Evolutionary conservation across 768 basidiomycete species (phyloP).

Genomic region (Daedalea quercina): DNA sequence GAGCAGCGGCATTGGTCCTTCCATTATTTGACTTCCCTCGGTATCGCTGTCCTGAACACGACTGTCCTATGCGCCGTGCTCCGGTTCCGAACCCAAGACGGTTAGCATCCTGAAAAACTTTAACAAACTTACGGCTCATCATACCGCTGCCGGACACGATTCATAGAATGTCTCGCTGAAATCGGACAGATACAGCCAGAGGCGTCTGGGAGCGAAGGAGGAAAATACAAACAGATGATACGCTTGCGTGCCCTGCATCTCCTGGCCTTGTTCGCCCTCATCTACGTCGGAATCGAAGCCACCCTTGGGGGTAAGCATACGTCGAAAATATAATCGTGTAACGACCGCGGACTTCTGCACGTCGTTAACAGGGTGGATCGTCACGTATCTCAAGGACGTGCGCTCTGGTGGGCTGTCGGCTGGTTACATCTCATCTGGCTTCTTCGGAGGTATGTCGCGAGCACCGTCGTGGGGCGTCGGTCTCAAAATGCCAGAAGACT

Average conservation of each 20-base stretch:
- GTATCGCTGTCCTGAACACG: slow-evolving; percentile 54
- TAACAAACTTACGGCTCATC: neutral
- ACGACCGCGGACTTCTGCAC: neutral
- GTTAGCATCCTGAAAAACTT: too few species aligned
- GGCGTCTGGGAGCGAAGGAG: slow-evolving; percentile 19
- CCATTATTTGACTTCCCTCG: slow-evolving; percentile 68
- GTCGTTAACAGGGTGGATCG: slow-evolving; percentile 44
- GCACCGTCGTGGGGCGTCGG: too few species aligned
- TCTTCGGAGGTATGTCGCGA: slow-evolving; percentile 33
- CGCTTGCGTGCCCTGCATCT: slow-evolving; percentile 31
- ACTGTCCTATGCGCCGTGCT: slow-evolving; percentile 51
- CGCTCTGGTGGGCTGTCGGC: slow-evolving; percentile 40
- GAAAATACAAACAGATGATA: slow-evolving; percentile 40
- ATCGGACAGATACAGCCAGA: slow-evolving; percentile 44
- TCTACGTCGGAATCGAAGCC: slow-evolving; percentile 36
- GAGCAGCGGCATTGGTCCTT: slow-evolving; percentile 63
- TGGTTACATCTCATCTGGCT: slow-evolving; percentile 45
- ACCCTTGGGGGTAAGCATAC: slow-evolving; percentile 28
- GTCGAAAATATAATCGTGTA: neutral
- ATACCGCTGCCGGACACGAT: neutral
- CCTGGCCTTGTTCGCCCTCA: slow-evolving; percentile 34
- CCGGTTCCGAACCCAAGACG: slow-evolving; percentile 63
- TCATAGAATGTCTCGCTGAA: slow-evolving; percentile 43
- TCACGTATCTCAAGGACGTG: slow-evolving; percentile 40
- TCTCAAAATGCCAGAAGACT: too few species aligned